Evolutionary conservation across 2,329 filamentous ascomycete species (phyloP).

Genomic region (Pseudogymnoascus sp.): DNA sequence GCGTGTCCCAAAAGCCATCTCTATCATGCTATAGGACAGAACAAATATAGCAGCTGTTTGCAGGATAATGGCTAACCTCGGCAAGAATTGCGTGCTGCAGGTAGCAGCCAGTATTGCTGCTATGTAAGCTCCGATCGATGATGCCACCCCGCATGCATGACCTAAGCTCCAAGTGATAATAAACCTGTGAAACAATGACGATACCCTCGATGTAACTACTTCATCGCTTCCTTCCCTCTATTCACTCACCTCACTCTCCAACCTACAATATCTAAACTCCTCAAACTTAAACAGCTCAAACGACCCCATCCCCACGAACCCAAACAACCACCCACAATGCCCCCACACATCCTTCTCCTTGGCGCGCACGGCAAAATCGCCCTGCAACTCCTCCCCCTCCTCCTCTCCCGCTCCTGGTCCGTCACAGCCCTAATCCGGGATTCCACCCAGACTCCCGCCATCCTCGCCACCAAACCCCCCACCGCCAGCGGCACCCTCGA

Average conservation of each 20-base stretch:
- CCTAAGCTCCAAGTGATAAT: not conserved
- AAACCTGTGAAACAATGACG: not conserved
- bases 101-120: not conserved
- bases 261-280: not conserved
- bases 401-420: slow-evolving; percentile 66
- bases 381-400: slow-evolving; percentile 66
- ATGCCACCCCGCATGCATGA: not conserved
- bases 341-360: slow-evolving; percentile 58
- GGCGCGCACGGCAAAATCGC: slow-evolving; percentile 78
- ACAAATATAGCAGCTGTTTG: not conserved
- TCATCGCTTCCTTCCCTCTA: not conserved
- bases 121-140: not conserved
- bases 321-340: not conserved
- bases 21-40: not conserved
- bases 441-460: slow-evolving; percentile 56
- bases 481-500: slow-evolving; percentile 45
- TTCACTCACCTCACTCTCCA: not conserved
- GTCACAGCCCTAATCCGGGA: slow-evolving; percentile 74
- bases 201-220: not conserved
- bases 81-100: not conserved
- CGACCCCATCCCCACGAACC: too few relatives aligned
- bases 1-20: not conserved
- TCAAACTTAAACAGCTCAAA: not conserved
- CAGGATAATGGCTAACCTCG: not conserved
- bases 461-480: slow-evolving; percentile 49